Base-by-base conservation (phyloP, 2,329 filamentous ascomycete genomes). In the Akanthomyces dipterigenus region DNA sequence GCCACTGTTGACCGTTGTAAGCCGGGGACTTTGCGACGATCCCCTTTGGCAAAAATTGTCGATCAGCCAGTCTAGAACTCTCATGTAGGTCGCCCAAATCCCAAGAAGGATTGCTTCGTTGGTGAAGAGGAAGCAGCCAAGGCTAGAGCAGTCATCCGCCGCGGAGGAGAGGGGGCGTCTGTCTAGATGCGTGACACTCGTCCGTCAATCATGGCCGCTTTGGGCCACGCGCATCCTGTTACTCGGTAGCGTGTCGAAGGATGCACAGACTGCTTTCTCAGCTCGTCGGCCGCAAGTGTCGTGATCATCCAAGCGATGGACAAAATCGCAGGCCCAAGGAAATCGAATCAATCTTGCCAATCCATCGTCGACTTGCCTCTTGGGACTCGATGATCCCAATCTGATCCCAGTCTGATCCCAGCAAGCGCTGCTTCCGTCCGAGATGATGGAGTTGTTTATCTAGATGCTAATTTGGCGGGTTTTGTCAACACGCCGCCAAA, bases 31-130 rank as follows among this genome's bases (percentile, higher is more conserved):
- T 59, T 49, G 40, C 40, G 38, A 43, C 28, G 54, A 46, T 24
- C 18, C 38, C 28, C 20, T 12, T 20, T 36, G 38, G 8, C 7
- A 34, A 34, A 11, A 8, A 3, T 46, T 45, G 54, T 56, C 42
- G 54, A 56, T 56, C 54, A 56, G 20, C 28, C 40, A 56, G 54
- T 56, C 54, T 46, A 46, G 54, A 56, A 56, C 54, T 3, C 40
- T 7, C 53, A 46, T 22, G 18, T 24, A 31, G 40, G 8, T 7
- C n/a, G n/a, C 20, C 8, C 18, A 43, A n/a, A 31, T n/a, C 3
- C 26, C 42, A 36, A 7, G 3, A 12, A 38, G 24, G n/a, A 4
- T 16, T 38, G 7, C 2, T n/a, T 31, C n/a, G 8, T 49, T n/a
- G n/a, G 24, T 49, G 43, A 46, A 11, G 43, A 16, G 43, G 3